Base-by-base conservation (phyloP, 1,284 basidiomycete species). In the Trichosporon ovoides region DNA sequence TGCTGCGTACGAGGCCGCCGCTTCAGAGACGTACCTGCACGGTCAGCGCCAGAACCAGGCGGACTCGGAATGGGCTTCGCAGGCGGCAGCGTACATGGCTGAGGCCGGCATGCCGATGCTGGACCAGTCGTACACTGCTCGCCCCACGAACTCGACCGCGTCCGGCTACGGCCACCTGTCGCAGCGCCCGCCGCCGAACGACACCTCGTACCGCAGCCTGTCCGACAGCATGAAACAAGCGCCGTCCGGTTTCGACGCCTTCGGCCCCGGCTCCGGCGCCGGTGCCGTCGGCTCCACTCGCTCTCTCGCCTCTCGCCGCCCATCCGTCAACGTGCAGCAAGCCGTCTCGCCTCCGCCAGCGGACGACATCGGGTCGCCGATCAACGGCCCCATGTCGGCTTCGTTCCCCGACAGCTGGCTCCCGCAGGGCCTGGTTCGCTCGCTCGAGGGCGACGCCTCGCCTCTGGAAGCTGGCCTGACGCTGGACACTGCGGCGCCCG, bases 321-420 rank as follows among this genome's bases (percentile, higher is more conserved):
- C 46, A 9, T 46, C 51, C 16, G 53, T 51, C 19, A 53, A 38
- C 20, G n/a, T 22, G 14, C 48, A n/a, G 37, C 37, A 38, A 34
- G 33, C 18, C 36, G 16, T 19, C 10, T 12, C 19, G 53, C 16
- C 34, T 33, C 12, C 18, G 14, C n/a, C n/a, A n/a, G 7, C 54
- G 28, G 59, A 63, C 28, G 76, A 78, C 53, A 67, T 68, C 7
- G 73, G 75, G 9, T 79, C 77, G 43, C 76, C 77, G 4, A 28
- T 28, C 14, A n/a, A n/a, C n/a, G n/a, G n/a, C n/a, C 66, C 67
- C 19, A 73, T 77, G 53, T 75, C 74, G 3, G 67, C 73, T 3
- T 75, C 75, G n/a, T 77, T 78, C 65, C 69, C 71, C 10, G 70
- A 72, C 55, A 74, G 74, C 57, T 66, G 77, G 34, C 60, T 79